Conservation (phyloP, 1,139 yeast species). For the Pichia norvegensis region DNA sequence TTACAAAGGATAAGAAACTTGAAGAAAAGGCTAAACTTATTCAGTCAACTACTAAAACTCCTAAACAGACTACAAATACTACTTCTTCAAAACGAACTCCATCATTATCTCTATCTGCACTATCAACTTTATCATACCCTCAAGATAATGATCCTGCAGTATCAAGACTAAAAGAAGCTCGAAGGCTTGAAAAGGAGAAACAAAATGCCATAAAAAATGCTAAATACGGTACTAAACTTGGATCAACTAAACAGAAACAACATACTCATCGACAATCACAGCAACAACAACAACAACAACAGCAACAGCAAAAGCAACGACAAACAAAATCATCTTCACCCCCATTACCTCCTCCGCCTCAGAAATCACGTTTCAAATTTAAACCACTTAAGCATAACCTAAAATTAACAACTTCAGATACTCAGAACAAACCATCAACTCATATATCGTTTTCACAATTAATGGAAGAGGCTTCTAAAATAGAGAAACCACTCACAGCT, state of each 20-base stretch:
- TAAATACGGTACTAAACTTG: neutral
- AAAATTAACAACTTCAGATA: constrained; percentile 4
- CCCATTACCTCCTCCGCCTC: constrained; percentile 2
- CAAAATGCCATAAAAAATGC: constrained; percentile 9
- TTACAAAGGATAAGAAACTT: constrained; percentile 20
- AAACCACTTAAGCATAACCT: constrained; percentile 4
- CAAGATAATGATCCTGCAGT: constrained; percentile 42
- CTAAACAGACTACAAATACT: neutral
- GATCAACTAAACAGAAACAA: constrained; percentile 4
- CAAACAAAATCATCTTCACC: constrained; percentile 3
- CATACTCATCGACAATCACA: constrained; percentile 1
- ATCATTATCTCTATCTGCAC: neutral
- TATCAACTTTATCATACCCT: neutral
- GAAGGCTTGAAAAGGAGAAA: constrained; percentile 48
- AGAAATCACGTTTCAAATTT: constrained; percentile 11
- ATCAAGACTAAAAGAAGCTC: constrained; percentile 54
- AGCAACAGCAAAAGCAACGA: neutral
- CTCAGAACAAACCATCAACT: constrained; percentile 27
- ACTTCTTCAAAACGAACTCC: neutral
- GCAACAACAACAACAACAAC: constrained; percentile 2
- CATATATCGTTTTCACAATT: constrained; percentile 58
- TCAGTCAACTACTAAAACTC: neutral
- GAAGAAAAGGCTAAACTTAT: constrained; percentile 4
- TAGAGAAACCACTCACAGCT: constrained; percentile 28
- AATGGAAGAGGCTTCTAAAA: constrained; percentile 62